Evolutionary conservation across 257 asterid genomes (phyloP).

Genomic region (Galeopsis tetrahit): DNA sequence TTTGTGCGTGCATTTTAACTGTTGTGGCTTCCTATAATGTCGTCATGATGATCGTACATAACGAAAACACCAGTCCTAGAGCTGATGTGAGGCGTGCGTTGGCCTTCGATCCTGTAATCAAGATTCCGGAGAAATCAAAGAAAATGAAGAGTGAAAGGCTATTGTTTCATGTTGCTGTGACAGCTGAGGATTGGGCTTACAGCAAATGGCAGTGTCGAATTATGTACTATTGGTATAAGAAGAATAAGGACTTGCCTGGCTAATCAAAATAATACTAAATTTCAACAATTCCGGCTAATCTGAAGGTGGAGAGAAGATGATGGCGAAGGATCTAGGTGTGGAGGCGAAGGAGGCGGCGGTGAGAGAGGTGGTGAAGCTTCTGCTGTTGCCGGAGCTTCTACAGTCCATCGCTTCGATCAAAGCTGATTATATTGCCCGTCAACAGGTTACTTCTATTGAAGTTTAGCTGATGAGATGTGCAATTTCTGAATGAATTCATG

Average conservation of each 20-base stretch:
- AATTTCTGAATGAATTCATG: conserved; percentile 16
- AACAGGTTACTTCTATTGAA: conserved; percentile 61
- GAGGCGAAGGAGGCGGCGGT: conserved; percentile 98
- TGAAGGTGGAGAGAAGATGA: conserved; percentile 50
- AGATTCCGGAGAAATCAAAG: conserved; percentile 41
- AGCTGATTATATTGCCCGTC: conserved; percentile 93
- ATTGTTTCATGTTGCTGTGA: conserved; percentile 58
- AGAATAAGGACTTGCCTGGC: conserved; percentile 54
- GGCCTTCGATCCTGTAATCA: conserved; percentile 49
- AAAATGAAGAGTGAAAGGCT: conserved; percentile 17
- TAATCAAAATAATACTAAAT: too few species aligned
- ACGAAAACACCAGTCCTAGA: too few species aligned
- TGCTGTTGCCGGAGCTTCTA: conserved; percentile 92
- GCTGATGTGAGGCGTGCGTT: too few species aligned
- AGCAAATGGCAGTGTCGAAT: conserved; percentile 73
- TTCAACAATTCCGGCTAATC: conserved; percentile 18
- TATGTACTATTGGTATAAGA: conserved; percentile 65
- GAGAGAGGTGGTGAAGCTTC: conserved; percentile 92
- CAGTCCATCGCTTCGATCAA: conserved; percentile 88
- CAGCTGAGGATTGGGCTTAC: conserved; percentile 48
- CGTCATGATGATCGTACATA: too few species aligned
- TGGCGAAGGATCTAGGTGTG: conserved; percentile 97
- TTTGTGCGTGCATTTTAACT: too few species aligned
- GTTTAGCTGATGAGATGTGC: conserved; percentile 23
- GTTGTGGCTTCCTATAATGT: too few species aligned